Evolutionary conservation across 768 basidiomycete genomes (phyloP).

Genomic region (Pulveroboletus sp.): DNA sequence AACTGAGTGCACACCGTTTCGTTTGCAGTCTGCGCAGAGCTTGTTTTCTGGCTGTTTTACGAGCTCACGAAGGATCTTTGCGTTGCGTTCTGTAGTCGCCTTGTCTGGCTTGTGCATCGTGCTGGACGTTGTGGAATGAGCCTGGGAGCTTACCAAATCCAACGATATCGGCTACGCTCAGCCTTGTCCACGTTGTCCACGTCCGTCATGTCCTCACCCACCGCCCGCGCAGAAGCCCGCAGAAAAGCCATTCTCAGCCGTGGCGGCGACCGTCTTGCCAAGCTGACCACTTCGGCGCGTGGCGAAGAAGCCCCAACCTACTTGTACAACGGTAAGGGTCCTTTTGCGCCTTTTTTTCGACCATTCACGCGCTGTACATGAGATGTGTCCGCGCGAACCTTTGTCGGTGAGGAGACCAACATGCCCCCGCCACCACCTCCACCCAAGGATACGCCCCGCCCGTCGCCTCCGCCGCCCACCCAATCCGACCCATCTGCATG

Average conservation of each 20-base stretch:
- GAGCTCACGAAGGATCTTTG: conserved; percentile 78
- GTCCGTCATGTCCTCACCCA: conserved; percentile 40
- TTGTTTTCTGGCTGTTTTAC: conserved; percentile 92
- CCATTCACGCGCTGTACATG: not conserved
- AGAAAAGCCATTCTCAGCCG: conserved; percentile 73
- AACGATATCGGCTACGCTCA: no score
- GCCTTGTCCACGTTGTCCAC: conserved; percentile 6
- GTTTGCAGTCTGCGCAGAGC: conserved; percentile 93
- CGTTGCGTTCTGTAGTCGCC: conserved; percentile 76
- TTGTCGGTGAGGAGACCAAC: conserved; percentile 36
- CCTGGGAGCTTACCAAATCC: conserved; percentile 1
- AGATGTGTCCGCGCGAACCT: conserved; percentile 24
- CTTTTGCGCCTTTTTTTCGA: not conserved
- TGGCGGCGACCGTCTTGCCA: conserved; percentile 72
- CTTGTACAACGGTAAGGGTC: conserved; percentile 42
- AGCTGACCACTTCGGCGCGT: conserved; percentile 72
- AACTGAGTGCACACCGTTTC: conserved; percentile 67
- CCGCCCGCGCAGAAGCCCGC: conserved; percentile 75
- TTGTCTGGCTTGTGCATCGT: conserved; percentile 68
- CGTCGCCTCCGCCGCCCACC: conserved; percentile 26
- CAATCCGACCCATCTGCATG: conserved; percentile 64
- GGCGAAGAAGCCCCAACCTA: conserved; percentile 64
- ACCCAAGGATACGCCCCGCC: conserved; percentile 23
- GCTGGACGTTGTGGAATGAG: conserved; percentile 5
- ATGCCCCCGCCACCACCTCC: conserved; percentile 27